Conservation (phyloP, 495 filamentous ascomycete genomes). For the Oleoguttula mirabilis region DNA sequence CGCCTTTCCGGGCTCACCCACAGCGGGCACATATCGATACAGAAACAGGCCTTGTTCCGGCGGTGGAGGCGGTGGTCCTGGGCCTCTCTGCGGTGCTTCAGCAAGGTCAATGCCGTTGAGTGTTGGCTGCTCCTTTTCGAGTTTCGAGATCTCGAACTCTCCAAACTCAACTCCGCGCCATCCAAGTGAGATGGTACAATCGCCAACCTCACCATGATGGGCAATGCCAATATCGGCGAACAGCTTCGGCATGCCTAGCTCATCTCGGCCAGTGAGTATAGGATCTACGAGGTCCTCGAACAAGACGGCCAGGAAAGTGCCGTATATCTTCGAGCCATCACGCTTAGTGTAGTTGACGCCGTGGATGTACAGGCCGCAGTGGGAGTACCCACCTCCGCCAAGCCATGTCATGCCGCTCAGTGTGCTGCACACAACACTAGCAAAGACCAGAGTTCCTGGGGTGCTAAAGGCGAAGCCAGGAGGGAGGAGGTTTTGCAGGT, state of each 20-base stretch:
- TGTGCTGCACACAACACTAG: slow-evolving; percentile 38
- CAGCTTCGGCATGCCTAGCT: slow-evolving; percentile 30
- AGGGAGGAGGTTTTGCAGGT: slow-evolving; percentile 46
- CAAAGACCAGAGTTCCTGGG: slow-evolving; percentile 39
- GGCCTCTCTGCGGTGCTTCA: neutral
- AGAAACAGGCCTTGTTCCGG: slow-evolving; percentile 32
- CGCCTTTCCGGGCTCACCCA: slow-evolving; percentile 34
- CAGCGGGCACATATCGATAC: slow-evolving; percentile 38
- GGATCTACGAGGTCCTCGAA: slow-evolving; percentile 43
- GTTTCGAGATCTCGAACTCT: neutral
- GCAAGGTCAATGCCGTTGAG: neutral
- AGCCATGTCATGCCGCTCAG: slow-evolving; percentile 44
- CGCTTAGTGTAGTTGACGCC: slow-evolving; percentile 43
- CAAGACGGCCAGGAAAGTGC: slow-evolving; percentile 43
- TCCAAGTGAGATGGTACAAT: slow-evolving; percentile 1
- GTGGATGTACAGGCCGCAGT: slow-evolving; percentile 46
- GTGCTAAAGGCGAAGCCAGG: slow-evolving; percentile 34
- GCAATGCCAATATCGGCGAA: slow-evolving; percentile 14
- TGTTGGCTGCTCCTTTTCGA: neutral
- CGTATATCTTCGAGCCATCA: slow-evolving; percentile 36
- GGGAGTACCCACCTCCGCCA: slow-evolving; percentile 43
- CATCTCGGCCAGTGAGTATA: slow-evolving; percentile 42
- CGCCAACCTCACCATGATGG: slow-evolving; percentile 25
- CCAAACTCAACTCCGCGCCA: slow-evolving; percentile 13
- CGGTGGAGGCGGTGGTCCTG: slow-evolving; percentile 9